These are phyloP conservation scores for Madurella fahalii DNA, from an alignment of 2,329 filamentous ascomycete species.

Conservation along the genomic window DNA sequence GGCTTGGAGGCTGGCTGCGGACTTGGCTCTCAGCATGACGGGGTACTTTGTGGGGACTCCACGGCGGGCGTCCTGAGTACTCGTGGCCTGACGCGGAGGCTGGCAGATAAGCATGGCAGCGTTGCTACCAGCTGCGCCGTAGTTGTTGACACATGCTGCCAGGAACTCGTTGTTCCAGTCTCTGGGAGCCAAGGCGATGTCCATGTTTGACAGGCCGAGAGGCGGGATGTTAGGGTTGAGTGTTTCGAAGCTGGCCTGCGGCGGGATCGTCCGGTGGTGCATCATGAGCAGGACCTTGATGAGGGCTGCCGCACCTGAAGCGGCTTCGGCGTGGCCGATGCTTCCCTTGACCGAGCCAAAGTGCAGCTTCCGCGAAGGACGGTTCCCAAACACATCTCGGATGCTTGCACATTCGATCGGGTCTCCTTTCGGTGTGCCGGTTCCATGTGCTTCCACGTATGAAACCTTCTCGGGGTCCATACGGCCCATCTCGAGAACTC, in stretches of 20 bases:
- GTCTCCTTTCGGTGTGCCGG: conserved; percentile 33
- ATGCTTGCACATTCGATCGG: conserved; percentile 1
- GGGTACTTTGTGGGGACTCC: not conserved
- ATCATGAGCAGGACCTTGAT: conserved; percentile 35
- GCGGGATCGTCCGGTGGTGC: conserved; percentile 26
- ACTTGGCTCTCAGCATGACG: not conserved
- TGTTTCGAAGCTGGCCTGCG: conserved; percentile 31
- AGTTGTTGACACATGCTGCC: conserved; percentile 31
- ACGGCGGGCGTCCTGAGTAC: not conserved
- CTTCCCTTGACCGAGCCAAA: conserved; percentile 34
- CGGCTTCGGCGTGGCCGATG: conserved; percentile 34
- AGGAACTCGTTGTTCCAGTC: too few relatives aligned
- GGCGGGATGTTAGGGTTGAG: conserved; percentile 28
- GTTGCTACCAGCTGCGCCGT: conserved; percentile 34
- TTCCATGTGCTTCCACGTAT: conserved; percentile 40
- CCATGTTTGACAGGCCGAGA: conserved; percentile 14
- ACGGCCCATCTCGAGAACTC: conserved; percentile 28
- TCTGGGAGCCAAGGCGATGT: conserved; percentile 18
- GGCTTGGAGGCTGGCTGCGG: not conserved
- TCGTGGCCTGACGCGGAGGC: not conserved
- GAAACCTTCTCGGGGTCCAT: conserved; percentile 27
- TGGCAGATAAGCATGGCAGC: conserved; percentile 24
- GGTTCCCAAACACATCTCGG: conserved; percentile 31
- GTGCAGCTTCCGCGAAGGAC: conserved; percentile 22
- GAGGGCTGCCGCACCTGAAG: conserved; percentile 29